Conservation (phyloP, 257 asterid species). For the Striga asiatica region DNA sequence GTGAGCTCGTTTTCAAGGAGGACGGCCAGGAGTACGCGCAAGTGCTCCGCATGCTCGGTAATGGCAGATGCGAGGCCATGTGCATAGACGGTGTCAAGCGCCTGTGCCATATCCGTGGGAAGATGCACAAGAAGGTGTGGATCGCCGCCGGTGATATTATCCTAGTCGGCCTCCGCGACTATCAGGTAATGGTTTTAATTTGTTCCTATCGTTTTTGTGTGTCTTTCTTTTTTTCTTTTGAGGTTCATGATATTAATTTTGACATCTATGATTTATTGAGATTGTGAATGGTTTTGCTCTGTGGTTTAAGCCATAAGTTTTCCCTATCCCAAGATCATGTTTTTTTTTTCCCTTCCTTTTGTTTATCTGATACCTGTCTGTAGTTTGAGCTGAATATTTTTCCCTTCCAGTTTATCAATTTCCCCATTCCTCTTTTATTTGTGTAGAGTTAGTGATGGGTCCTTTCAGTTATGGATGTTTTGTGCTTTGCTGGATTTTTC, state of each 20-base stretch:
- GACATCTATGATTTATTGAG: too few species aligned
- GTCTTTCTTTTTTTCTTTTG: background rate
- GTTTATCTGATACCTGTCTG: too few species aligned
- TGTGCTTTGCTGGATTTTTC: too few species aligned
- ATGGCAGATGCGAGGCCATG: constrained; percentile 79
- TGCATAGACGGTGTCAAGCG: constrained; percentile 82
- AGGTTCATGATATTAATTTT: background rate
- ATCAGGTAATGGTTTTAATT: constrained; percentile 35
- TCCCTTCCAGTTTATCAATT: too few species aligned
- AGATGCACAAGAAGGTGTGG: constrained; percentile 97
- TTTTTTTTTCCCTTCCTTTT: too few species aligned
- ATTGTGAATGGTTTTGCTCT: background rate
- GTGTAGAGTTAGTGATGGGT: too few species aligned
- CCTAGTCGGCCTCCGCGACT: constrained; percentile 92
- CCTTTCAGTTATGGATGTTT: too few species aligned
- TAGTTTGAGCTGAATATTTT: too few species aligned
- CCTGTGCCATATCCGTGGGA: constrained; percentile 89
- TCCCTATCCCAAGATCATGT: too few species aligned
- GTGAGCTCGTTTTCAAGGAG: constrained; percentile 85
- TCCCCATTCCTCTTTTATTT: too few species aligned
- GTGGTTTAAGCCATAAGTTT: too few species aligned
- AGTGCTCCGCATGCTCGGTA: constrained; percentile 86
- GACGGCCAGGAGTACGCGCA: constrained; percentile 93
- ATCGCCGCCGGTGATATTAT: constrained; percentile 88
- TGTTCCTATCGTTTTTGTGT: background rate